Evolutionary conservation across 2,329 filamentous ascomycete species (phyloP).

Genomic region (Ophiostoma sp.): DNA sequence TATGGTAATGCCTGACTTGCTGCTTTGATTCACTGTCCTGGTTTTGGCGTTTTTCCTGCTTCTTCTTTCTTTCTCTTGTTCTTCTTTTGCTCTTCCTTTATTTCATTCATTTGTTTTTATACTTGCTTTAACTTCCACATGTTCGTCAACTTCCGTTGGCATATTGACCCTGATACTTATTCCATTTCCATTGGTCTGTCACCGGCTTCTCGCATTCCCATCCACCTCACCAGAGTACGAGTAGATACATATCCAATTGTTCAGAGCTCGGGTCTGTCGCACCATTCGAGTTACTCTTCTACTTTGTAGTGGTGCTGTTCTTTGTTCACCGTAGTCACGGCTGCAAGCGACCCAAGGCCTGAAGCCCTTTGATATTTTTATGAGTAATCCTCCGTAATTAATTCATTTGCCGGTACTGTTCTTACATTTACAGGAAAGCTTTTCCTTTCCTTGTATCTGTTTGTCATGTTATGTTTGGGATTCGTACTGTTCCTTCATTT

Average conservation of each 20-base stretch:
- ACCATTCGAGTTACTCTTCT: not conserved
- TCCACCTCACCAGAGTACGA: not conserved
- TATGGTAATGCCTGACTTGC: not conserved
- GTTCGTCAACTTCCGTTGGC: no score
- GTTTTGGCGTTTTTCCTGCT: not conserved
- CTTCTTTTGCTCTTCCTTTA: not conserved
- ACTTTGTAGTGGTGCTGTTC: not conserved
- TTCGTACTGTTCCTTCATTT: no score
- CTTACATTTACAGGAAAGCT: not conserved
- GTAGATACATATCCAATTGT: not conserved
- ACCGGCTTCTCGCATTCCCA: constrained; percentile 3
- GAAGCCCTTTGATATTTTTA: not conserved
- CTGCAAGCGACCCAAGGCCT: not conserved
- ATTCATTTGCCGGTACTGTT: not conserved
- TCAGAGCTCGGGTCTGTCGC: not conserved
- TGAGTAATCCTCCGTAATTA: not conserved
- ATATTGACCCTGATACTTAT: no score
- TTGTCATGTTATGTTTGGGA: no score
- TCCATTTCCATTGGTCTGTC: not conserved
- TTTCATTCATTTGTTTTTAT: no score
- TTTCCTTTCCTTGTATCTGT: not conserved
- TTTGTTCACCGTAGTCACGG: not conserved
- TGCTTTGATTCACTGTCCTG: not conserved
- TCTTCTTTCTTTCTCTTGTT: not conserved
- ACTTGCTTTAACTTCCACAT: no score